phyloP scores from a whole-genome alignment of 225 moss, liverwort and hornwort species.

The Marchantia polymorpha region DNA sequence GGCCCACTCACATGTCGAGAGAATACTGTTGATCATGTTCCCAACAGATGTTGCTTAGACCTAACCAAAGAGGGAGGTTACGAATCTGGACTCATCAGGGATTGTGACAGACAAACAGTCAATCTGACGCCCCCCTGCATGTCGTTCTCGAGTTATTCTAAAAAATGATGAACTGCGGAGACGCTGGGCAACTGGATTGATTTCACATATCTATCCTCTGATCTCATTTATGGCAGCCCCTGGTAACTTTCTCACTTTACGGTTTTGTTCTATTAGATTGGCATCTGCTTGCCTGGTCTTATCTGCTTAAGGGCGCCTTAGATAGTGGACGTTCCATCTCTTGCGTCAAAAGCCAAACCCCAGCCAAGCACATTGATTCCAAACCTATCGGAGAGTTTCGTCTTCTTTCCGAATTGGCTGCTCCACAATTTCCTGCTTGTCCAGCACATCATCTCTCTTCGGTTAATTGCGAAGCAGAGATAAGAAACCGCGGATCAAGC shows the following conservation, averaged over 20 bases:
- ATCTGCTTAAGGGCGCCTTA: background rate
- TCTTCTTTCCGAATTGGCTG: background rate
- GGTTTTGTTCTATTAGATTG: background rate
- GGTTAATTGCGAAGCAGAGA: background rate
- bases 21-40: background rate
- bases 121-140: background rate
- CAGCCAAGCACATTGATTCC: background rate
- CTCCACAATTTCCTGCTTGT: background rate
- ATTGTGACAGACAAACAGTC: background rate
- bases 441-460: background rate
- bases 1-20: slow-evolving; percentile 1
- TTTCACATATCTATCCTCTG: background rate
- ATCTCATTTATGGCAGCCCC: background rate
- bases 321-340: background rate
- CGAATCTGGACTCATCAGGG: background rate
- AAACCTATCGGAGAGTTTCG: background rate
- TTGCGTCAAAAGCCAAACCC: background rate
- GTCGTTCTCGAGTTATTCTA: background rate
- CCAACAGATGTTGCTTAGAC: background rate
- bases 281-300: background rate
- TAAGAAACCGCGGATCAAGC: background rate
- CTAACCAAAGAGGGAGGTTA: background rate
- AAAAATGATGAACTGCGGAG: background rate
- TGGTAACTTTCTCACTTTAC: background rate
- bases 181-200: background rate